These are phyloP conservation scores for Atalantia buxifolia DNA, from an alignment of 345 rosid genomes.

Conservation along the genomic window DNA sequence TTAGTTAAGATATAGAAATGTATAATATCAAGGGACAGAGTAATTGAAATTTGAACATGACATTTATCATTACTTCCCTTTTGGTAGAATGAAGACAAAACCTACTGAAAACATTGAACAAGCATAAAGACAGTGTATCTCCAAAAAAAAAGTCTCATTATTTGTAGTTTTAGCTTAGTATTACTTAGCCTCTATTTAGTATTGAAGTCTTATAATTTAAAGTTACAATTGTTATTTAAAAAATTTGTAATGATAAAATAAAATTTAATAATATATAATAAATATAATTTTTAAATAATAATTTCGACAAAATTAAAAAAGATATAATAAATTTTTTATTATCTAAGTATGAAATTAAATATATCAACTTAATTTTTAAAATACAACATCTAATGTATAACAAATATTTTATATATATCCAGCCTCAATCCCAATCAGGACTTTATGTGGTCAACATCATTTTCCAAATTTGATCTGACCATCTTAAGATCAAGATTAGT, in stretches of 20 bases:
- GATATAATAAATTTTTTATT: too few species aligned
- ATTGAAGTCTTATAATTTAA: too few species aligned
- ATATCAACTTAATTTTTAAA: too few species aligned
- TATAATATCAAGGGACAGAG: constrained; percentile 20
- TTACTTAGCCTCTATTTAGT: too few species aligned
- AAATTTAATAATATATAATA: too few species aligned
- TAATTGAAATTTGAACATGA: constrained; percentile 11
- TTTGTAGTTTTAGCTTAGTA: neutral
- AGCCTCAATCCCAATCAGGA: fast-evolving
- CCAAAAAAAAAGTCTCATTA: constrained; percentile 8
- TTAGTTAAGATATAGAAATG: constrained; percentile 2
- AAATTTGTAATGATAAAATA: too few species aligned
- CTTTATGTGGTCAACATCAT: neutral
- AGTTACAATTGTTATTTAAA: too few species aligned
- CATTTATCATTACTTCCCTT: neutral
- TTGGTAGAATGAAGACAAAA: constrained; percentile 14
- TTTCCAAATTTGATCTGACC: neutral
- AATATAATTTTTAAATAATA: too few species aligned
- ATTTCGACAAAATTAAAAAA: too few species aligned
- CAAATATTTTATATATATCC: too few species aligned
- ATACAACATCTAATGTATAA: too few species aligned
- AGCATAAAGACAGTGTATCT: constrained; percentile 19
- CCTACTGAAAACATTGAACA: constrained; percentile 5
- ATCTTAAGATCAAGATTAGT: neutral
- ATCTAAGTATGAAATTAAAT: too few species aligned